phyloP scores from a whole-genome alignment of 768 basidiomycete species.

The Boletus rubropictus region DNA sequence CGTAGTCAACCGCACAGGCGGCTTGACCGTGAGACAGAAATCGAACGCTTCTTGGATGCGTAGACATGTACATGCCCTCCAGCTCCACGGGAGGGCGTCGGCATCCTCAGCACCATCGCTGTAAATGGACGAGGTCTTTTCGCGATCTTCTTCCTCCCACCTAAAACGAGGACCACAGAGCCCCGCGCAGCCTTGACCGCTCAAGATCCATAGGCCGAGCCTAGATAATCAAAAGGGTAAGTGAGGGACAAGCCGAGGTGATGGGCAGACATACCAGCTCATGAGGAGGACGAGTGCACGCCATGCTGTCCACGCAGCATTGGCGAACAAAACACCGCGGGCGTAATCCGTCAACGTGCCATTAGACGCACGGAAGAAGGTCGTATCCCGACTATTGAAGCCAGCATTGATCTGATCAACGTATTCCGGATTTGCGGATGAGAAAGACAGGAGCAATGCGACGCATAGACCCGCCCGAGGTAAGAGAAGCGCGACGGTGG shows the following conservation, averaged over 20 bases:
- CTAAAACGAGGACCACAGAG: conserved; percentile 76
- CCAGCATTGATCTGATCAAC: conserved; percentile 45
- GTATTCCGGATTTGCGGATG: conserved; percentile 42
- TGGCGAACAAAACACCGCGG: conserved; percentile 71
- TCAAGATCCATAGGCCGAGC: conserved; percentile 74
- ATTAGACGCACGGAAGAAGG: conserved; percentile 61
- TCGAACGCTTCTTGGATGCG: conserved; percentile 78
- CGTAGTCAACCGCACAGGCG: conserved; percentile 33
- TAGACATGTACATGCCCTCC: conserved; percentile 65
- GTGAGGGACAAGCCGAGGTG: background rate
- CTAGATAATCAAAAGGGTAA: conserved; percentile 31
- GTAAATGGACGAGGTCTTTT: conserved; percentile 51
- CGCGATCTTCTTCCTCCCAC: conserved; percentile 77
- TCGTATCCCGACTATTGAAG: conserved; percentile 52
- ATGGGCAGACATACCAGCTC: conserved; percentile 48
- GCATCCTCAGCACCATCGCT: conserved; percentile 40
- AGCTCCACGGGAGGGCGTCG: conserved; percentile 66
- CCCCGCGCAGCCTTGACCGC: conserved; percentile 73
- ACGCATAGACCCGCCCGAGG: conserved; percentile 76
- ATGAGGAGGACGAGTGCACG: conserved; percentile 57
- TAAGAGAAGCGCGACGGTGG: conserved; percentile 74
- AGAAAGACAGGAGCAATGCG: conserved; percentile 65
- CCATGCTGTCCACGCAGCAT: conserved; percentile 80
- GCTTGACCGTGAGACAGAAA: conserved; percentile 57
- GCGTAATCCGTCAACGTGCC: conserved; percentile 73